Percentiles rank a stretch among this genome's conserved stretches.
phyloP scores from a whole-genome alignment of 768 basidiomycete species.

The Kwoniella dendrophila region DNA sequence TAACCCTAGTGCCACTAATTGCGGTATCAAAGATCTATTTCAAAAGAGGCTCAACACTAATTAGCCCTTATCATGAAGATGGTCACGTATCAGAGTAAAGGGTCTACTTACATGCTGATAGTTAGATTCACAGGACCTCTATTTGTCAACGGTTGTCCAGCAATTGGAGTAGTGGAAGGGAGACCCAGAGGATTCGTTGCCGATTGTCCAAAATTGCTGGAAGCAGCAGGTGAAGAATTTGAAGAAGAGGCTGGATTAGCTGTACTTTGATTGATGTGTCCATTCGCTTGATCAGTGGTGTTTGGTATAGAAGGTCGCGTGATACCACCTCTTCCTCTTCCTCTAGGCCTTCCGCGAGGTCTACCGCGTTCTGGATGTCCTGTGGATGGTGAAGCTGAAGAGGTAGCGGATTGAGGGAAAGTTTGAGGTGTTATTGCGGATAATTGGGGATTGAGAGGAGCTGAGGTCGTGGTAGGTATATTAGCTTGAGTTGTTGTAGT shows the following conservation, averaged over 20 bases:
- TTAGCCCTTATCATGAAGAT: background rate
- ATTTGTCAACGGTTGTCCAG: background rate
- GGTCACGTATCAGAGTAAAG: background rate
- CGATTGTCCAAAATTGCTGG: background rate
- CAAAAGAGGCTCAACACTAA: background rate
- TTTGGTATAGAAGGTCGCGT: slow-evolving; percentile 20
- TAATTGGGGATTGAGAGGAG: background rate
- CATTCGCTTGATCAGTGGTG: slow-evolving; percentile 19
- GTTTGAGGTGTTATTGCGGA: background rate
- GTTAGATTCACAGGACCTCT: slow-evolving; percentile 19
- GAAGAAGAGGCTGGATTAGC: slow-evolving; percentile 4
- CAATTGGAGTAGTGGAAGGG: background rate
- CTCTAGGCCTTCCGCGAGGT: slow-evolving; percentile 30
- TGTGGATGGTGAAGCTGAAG: background rate
- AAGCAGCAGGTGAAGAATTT: background rate
- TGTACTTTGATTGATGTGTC: slow-evolving; percentile 5
- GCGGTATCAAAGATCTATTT: slow-evolving; percentile 17
- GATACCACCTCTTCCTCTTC: slow-evolving; percentile 30
- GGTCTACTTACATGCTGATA: slow-evolving; percentile 16
- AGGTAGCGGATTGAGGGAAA: background rate
- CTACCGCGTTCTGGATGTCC: slow-evolving; percentile 22
- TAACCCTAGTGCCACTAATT: slow-evolving; percentile 22
- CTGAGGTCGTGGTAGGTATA: background rate
- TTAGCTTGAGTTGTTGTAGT: background rate
- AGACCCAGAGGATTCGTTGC: background rate